Base-by-base conservation (phyloP, 2,329 filamentous ascomycete genomes). In the Scedosporium aurantiacum region DNA sequence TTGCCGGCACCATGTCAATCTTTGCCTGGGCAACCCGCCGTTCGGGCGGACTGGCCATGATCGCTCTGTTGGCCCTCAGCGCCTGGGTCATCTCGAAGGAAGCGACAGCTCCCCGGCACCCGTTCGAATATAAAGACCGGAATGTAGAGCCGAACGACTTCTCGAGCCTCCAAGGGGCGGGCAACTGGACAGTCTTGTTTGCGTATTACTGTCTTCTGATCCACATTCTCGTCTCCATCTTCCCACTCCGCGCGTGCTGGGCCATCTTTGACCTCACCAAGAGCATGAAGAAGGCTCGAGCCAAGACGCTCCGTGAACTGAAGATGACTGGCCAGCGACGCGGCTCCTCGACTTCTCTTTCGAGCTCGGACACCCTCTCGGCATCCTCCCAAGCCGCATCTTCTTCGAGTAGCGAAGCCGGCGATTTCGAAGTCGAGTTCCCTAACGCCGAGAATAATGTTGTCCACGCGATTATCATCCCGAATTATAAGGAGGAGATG, bases 401-500 rank as follows among this genome's bases (percentile, higher is more conserved):
- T 54, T 74, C 79, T 55, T 73, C 77, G 40, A 75, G 75, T 68
- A 80, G 78, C 70, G 78, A 83, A 65, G 75, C 78, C 32, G 79
- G 78, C 61, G 79, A 84, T 60, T 67, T 77, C 6, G 79, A 83
- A 52, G 65, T 73, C 32, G 78, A 81, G 43, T 70, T 75, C 60
- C 77, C 75, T 18, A 70, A 72, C 8, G 70, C 74, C 1, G 74
- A 78, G 6, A 66, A 66, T 47, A 74, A 74, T 25, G 72, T 87
- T 61, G 73, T 88, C 32, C 85, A 89, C 69, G 84, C 82, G 14
- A 87, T 90, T 64, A 77, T 90, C 64, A 78, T 90, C 52, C 87
- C 87, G 18, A 89, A 89, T 68, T 90, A 90, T 74, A 88, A 88
- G 71, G 87, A 90, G 70, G 86, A 89, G 62, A 74, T 85, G 62